A percentile compares a stretch with the other conserved stretches of the same genome.
phyloP scores from a whole-genome alignment of 192 early-diverging fungal genomes.

The Linnemannia zychae region DNA sequence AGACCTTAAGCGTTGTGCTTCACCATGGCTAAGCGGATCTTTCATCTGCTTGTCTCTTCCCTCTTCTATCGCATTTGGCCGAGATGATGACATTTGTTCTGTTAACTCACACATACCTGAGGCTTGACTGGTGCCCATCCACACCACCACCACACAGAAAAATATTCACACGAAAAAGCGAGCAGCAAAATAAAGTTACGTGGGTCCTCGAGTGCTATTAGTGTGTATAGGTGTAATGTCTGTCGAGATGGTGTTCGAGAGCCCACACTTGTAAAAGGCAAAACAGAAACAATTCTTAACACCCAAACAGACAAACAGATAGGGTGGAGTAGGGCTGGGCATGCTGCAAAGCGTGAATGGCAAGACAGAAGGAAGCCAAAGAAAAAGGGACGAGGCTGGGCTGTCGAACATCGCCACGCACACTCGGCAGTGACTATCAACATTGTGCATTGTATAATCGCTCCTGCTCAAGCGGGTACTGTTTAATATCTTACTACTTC shows the following conservation, averaged over 20 bases:
- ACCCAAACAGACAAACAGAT: background rate
- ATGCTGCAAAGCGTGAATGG: background rate
- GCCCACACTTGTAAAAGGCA: background rate
- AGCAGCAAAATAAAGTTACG: constrained; percentile 1
- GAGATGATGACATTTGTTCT: too few species aligned
- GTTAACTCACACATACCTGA: too few species aligned
- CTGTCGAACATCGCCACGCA: constrained; percentile 1
- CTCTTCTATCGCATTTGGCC: too few species aligned
- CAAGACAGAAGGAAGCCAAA: background rate
- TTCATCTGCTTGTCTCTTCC: too few species aligned
- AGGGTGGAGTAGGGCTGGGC: background rate
- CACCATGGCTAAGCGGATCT: too few species aligned
- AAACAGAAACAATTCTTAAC: background rate
- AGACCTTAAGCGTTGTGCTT: too few species aligned
- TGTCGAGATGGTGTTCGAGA: background rate
- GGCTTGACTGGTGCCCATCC: too few species aligned
- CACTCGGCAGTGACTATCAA: too few species aligned
- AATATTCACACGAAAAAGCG: constrained; percentile 4
- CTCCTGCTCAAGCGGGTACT: too few species aligned
- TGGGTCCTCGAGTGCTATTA: background rate
- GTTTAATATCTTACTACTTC: too few species aligned
- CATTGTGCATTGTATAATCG: too few species aligned
- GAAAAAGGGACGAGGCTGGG: background rate
- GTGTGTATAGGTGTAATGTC: background rate
- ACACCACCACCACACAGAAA: too few species aligned